Percentiles rank a stretch among this genome's conserved stretches.
phyloP scores from a whole-genome alignment of 768 basidiomycete species.

The Xerocomellus amylosporus region DNA sequence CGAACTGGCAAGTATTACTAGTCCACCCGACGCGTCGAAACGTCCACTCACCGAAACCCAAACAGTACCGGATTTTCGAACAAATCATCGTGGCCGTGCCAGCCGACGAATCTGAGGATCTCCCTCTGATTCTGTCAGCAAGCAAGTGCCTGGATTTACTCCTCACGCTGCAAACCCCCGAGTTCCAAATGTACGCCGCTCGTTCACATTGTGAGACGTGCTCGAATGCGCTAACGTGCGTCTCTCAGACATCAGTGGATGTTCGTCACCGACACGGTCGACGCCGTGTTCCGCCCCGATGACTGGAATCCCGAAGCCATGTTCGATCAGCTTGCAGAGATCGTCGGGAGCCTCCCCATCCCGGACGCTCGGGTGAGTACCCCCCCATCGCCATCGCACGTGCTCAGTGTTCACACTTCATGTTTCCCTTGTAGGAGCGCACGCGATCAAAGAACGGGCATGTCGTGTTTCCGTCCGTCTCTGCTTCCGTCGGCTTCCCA shows the following conservation, averaged over 20 bases:
- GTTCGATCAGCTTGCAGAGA: slow-evolving; percentile 87
- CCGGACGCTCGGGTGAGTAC: slow-evolving; percentile 32
- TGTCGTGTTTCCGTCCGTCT: slow-evolving; percentile 20
- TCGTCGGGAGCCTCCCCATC: slow-evolving; percentile 65
- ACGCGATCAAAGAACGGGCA: slow-evolving; percentile 22
- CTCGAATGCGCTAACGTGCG: slow-evolving; percentile 4
- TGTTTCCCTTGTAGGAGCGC: too few species aligned
- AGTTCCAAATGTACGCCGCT: slow-evolving; percentile 85
- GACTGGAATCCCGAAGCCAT: slow-evolving; percentile 82
- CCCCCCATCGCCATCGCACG: too few species aligned
- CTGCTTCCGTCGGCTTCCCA: slow-evolving; percentile 23
- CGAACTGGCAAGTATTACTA: slow-evolving; percentile 62
- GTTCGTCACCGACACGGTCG: slow-evolving; percentile 96
- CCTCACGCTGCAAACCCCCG: slow-evolving; percentile 91
- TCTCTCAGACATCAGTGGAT: slow-evolving; percentile 90
- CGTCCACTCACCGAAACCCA: neutral
- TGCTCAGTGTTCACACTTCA: too few species aligned
- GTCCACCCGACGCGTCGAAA: neutral
- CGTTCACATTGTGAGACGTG: neutral
- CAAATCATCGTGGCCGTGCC: slow-evolving; percentile 69
- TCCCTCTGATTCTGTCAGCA: slow-evolving; percentile 80
- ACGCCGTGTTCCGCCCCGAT: slow-evolving; percentile 87
- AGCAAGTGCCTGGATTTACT: slow-evolving; percentile 93
- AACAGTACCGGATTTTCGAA: slow-evolving; percentile 87
- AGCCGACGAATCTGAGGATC: slow-evolving; percentile 78